Base-by-base conservation (phyloP, 805 yeast genomes). In the Ogataea pilisensis region DNA sequence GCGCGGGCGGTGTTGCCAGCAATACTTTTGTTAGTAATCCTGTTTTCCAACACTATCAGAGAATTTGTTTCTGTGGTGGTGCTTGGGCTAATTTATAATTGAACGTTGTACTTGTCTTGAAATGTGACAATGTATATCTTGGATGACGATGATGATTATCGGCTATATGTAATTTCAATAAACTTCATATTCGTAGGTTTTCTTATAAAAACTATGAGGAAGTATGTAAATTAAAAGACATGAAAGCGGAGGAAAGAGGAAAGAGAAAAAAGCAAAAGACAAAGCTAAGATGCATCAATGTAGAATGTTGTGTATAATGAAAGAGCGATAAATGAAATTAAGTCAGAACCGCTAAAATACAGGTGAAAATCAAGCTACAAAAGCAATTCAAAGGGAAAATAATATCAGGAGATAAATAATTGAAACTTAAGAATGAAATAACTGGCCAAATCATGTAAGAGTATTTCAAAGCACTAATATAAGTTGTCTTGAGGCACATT, bases 61-160 rank as follows among this genome's bases (percentile, higher is more conserved):
- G 89, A 45, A 77, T 77, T 20, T 85, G 95, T 61, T 65, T 85
- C 27, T 85, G 95, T 60, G 93, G 93, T 0, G 84, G 86, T 29
- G 72, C 80, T 4, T 84, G 91, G 91, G 78, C 78, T 2, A 73
- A 72, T 45, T 33, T 69, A 25, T 58, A 44, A 19, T 3, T 24
- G 24, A 11, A 29, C 17, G 7, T 7, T 22, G 26, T 22, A n/a
- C n/a, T n/a, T n/a, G n/a, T n/a, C n/a, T n/a, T n/a, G n/a, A n/a
- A n/a, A n/a, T n/a, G n/a, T n/a, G n/a, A n/a, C n/a, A n/a, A n/a
- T n/a, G n/a, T n/a, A n/a, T n/a, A n/a, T n/a, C n/a, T n/a, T n/a
- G n/a, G n/a, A n/a, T n/a, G n/a, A n/a, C n/a, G n/a, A n/a, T n/a
- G n/a, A n/a, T n/a, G n/a, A n/a, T n/a, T n/a, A n/a, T n/a, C n/a